A percentile compares a stretch with the other conserved stretches of the same genome.
phyloP scores from a whole-genome alignment of 106 monocot genomes.

The Apostasia shenzhenica region DNA sequence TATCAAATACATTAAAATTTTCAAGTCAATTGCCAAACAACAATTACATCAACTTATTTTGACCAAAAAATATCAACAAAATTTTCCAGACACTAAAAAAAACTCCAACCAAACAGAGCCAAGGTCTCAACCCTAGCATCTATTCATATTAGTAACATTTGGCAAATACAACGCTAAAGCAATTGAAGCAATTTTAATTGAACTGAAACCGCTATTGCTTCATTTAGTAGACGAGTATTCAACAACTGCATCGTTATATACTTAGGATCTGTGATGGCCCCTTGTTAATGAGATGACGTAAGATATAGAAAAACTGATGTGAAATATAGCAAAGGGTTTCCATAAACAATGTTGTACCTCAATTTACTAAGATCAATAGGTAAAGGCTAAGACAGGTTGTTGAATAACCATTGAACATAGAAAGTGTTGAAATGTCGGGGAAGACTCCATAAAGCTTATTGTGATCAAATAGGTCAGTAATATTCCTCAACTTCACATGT shows the following conservation, averaged over 20 bases:
- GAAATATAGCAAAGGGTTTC: conserved; percentile 66
- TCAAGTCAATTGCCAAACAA: too few species aligned
- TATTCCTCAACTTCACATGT: conserved; percentile 51
- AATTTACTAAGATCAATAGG: conserved; percentile 37
- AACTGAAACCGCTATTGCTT: conserved; percentile 39
- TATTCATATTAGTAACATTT: too few species aligned
- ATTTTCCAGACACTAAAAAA: too few species aligned
- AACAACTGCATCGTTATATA: conserved; percentile 19
- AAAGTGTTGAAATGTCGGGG: conserved; percentile 46
- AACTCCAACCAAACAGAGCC: too few species aligned
- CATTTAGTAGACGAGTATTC: conserved; percentile 12
- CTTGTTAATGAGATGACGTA: conserved; percentile 38
- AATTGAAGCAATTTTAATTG: conserved; percentile 68
- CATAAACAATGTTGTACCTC: conserved; percentile 48
- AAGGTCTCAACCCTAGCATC: too few species aligned
- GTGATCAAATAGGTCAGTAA: conserved; percentile 56
- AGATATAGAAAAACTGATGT: conserved; percentile 27
- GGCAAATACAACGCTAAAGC: conserved; percentile 55
- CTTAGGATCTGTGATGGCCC: conserved; percentile 16
- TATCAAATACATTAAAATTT: too few species aligned
- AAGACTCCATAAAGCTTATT: conserved; percentile 75
- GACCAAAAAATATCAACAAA: too few species aligned
- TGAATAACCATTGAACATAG: conserved; percentile 70
- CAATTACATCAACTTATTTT: too few species aligned
- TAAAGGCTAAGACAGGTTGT: conserved; percentile 76